A percentile compares a stretch with the other conserved stretches of the same genome.
These are phyloP conservation scores for Suillus luteus DNA, from an alignment of 768 basidiomycete species.

Conservation along the genomic window DNA sequence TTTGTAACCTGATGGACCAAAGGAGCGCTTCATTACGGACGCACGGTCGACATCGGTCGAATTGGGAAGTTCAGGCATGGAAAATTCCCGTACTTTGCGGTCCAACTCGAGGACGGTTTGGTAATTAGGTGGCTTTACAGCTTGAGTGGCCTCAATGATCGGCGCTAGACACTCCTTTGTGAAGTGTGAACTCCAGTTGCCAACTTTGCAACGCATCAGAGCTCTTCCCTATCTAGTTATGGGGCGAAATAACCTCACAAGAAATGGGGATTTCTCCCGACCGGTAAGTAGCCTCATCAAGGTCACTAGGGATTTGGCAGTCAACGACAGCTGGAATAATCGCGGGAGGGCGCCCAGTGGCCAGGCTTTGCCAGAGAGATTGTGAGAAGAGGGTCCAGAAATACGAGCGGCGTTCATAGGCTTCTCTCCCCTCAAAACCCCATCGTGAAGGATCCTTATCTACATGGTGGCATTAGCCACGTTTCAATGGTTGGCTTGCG, in stretches of 20 bases:
- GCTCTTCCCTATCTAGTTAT: conserved; percentile 1
- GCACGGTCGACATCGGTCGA: conserved; percentile 30
- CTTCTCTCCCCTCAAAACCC: conserved; percentile 50
- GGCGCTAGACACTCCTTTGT: conserved; percentile 44
- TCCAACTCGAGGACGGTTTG: conserved; percentile 51
- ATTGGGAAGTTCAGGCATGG: conserved; percentile 27
- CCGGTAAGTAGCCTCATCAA: conserved; percentile 48
- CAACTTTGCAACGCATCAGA: conserved; percentile 37
- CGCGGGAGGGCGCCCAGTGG: conserved; percentile 52
- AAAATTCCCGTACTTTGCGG: conserved; percentile 45
- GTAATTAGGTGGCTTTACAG: conserved; percentile 47
- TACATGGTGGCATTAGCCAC: conserved; percentile 22
- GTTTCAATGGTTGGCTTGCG: neutral
- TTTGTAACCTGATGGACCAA: conserved; percentile 45
- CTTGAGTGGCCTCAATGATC: conserved; percentile 42
- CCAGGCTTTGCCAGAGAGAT: conserved; percentile 53
- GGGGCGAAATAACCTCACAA: conserved; percentile 38
- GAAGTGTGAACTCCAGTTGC: conserved; percentile 48
- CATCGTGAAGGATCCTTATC: conserved; percentile 54
- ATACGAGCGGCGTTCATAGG: conserved; percentile 53
- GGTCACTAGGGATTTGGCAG: conserved; percentile 46
- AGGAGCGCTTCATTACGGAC: conserved; percentile 43
- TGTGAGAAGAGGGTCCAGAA: conserved; percentile 55
- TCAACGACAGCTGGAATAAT: conserved; percentile 46
- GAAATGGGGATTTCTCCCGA: conserved; percentile 45